Evolutionary conservation across 2,329 filamentous ascomycete genomes (phyloP).

Genomic region (Sporothrix globosa): DNA sequence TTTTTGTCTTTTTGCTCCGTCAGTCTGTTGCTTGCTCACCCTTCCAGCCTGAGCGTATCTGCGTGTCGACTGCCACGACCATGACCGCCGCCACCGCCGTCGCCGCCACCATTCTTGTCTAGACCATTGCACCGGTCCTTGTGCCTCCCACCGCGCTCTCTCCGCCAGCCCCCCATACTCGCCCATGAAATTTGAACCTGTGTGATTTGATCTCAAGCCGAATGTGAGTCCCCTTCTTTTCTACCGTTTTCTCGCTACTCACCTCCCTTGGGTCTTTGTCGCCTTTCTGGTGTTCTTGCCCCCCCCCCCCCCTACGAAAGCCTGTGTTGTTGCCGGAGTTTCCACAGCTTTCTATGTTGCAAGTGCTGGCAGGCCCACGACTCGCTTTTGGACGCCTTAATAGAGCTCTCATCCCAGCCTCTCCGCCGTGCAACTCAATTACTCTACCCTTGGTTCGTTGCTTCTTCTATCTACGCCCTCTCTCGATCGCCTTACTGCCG

Average conservation of each 20-base stretch:
- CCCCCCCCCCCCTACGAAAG: not conserved
- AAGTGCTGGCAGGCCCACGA: not conserved
- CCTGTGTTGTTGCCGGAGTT: constrained; percentile 7
- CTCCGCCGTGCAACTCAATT: too few relatives aligned
- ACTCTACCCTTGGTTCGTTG: not conserved
- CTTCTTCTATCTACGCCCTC: not conserved
- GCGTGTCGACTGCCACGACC: not conserved
- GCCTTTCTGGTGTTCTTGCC: not conserved
- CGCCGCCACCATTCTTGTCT: constrained; percentile 6
- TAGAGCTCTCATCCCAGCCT: constrained; percentile 12
- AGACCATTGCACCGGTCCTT: not conserved
- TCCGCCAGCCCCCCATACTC: not conserved
- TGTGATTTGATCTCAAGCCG: not conserved
- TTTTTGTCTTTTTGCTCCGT: constrained; percentile 16
- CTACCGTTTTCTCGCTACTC: not conserved
- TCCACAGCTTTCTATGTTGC: constrained; percentile 10
- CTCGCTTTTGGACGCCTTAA: not conserved
- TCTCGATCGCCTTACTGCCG: not conserved
- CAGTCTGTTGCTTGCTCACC: constrained; percentile 5
- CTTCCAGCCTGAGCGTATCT: not conserved
- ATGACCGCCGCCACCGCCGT: not conserved
- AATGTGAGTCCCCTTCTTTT: constrained; percentile 1
- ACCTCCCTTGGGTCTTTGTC: not conserved
- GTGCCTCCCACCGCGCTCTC: not conserved
- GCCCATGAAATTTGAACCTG: not conserved